phyloP scores from a whole-genome alignment of 2,329 filamentous ascomycete species.

The Aspergillus sp. region DNA sequence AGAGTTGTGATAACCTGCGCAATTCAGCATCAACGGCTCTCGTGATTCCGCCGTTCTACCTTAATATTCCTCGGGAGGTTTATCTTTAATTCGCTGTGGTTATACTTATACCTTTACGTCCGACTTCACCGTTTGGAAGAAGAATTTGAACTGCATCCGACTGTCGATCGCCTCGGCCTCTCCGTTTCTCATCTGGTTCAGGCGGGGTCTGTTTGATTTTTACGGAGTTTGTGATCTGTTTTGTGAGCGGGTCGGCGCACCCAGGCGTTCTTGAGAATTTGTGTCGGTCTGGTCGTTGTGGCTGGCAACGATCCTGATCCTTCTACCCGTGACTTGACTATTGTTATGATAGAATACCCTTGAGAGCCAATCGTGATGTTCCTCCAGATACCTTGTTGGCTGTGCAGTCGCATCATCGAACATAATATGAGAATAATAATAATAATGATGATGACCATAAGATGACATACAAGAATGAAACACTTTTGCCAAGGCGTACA shows the following conservation, averaged over 20 bases:
- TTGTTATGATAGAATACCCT: conserved; percentile 14
- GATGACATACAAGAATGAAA: too few species aligned
- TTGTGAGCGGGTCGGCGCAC: conserved; percentile 23
- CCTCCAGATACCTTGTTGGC: conserved; percentile 1
- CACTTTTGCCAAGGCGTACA: background rate
- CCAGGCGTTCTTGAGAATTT: conserved; percentile 22
- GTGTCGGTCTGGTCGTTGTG: conserved; percentile 5
- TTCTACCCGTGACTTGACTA: conserved; percentile 2
- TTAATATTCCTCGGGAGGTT: background rate
- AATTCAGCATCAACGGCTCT: background rate
- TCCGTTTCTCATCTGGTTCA: background rate
- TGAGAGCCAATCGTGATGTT: conserved; percentile 1
- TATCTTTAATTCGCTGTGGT: background rate
- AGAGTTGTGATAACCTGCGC: conserved; percentile 27
- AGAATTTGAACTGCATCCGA: background rate
- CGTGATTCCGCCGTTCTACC: background rate
- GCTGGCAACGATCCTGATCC: background rate
- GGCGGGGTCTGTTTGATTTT: conserved; percentile 8
- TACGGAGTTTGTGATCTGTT: conserved; percentile 13
- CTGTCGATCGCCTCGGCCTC: background rate
- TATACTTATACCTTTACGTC: background rate
- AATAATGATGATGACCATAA: too few species aligned
- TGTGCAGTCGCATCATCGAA: background rate
- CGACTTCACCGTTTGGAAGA: background rate
- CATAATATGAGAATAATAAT: too few species aligned